phyloP scores from a whole-genome alignment of 352 stramenopile genomes.

The Globisporangium emineosum region DNA sequence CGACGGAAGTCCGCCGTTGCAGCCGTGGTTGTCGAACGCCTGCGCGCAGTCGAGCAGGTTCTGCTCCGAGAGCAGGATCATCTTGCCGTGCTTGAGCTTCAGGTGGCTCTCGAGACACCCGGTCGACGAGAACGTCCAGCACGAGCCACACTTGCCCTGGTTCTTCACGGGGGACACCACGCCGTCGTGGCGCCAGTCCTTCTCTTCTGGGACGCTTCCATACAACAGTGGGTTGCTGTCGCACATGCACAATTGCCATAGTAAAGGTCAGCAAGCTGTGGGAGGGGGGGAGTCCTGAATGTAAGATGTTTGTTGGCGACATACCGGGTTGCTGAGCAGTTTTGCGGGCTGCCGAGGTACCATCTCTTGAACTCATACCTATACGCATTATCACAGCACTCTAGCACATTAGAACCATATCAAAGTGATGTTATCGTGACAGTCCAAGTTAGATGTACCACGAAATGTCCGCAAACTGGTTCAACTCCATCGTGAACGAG shows the following conservation, averaged over 20 bases:
- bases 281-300: too few relatives aligned
- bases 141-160: slow-evolving; percentile 97
- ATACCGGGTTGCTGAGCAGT: slow-evolving; percentile 64
- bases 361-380: slow-evolving; percentile 73
- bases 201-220: slow-evolving; percentile 65
- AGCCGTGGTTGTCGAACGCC: slow-evolving; percentile 93
- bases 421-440: not conserved
- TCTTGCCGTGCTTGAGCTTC: slow-evolving; percentile 91
- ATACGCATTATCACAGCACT: not conserved
- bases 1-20: slow-evolving; percentile 95
- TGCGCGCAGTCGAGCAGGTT: slow-evolving; percentile 96
- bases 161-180: slow-evolving; percentile 97
- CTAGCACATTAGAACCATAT: not conserved
- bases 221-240: slow-evolving; percentile 22
- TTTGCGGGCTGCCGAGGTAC: slow-evolving; percentile 65
- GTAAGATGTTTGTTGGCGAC: too few relatives aligned
- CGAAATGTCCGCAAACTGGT: slow-evolving; percentile 71
- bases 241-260: not conserved
- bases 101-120: slow-evolving; percentile 96
- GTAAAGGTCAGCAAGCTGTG: not conserved
- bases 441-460: slow-evolving; percentile 40
- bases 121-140: slow-evolving; percentile 98
- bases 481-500: slow-evolving; percentile 70
- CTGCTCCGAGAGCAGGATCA: slow-evolving; percentile 95
- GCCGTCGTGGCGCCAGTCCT: slow-evolving; percentile 94